These are phyloP conservation scores for Dissophora globulifera DNA, from an alignment of 192 early-diverging fungal genomes.

Conservation along the genomic window DNA sequence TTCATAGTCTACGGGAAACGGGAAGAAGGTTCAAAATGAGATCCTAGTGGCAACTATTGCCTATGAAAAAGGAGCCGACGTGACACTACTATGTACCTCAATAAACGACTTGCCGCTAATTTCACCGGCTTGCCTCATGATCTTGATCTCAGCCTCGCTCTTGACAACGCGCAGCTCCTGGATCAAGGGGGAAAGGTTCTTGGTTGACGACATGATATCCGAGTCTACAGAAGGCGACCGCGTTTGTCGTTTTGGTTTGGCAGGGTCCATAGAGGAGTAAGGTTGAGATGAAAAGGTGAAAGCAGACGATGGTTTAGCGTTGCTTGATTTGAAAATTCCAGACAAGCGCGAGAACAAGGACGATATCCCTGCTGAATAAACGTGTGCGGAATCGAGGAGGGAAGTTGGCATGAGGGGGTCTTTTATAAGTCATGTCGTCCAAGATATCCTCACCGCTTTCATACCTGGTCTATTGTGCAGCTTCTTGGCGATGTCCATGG, in stretches of 20 bases:
- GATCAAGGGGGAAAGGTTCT: slow-evolving; percentile 62
- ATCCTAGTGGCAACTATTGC: too few relatives aligned
- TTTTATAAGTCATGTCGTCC: too few relatives aligned
- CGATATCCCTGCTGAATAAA: slow-evolving; percentile 2
- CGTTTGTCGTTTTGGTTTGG: too few relatives aligned
- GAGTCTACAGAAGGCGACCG: slow-evolving; percentile 15
- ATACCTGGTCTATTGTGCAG: slow-evolving; percentile 47
- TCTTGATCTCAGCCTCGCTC: slow-evolving; percentile 74
- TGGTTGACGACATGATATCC: slow-evolving; percentile 30
- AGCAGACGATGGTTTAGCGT: slow-evolving; percentile 21
- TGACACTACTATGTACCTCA: too few relatives aligned
- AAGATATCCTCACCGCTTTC: too few relatives aligned
- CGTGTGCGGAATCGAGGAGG: too few relatives aligned
- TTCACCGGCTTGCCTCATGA: slow-evolving; percentile 82
- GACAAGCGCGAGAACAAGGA: slow-evolving; percentile 16
- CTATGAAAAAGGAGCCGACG: too few relatives aligned
- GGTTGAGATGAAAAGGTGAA: slow-evolving; percentile 27
- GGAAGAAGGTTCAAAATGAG: not conserved
- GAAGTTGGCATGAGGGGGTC: too few relatives aligned
- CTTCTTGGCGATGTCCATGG: slow-evolving; percentile 51
- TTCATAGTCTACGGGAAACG: slow-evolving; percentile 67
- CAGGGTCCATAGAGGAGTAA: slow-evolving; percentile 7
- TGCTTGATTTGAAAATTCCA: slow-evolving; percentile 1
- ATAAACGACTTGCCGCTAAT: slow-evolving; percentile 86
- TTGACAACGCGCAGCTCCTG: slow-evolving; percentile 85